Base-by-base conservation (phyloP, 495 filamentous ascomycete species). In the Hypoxylon lenormandii region DNA sequence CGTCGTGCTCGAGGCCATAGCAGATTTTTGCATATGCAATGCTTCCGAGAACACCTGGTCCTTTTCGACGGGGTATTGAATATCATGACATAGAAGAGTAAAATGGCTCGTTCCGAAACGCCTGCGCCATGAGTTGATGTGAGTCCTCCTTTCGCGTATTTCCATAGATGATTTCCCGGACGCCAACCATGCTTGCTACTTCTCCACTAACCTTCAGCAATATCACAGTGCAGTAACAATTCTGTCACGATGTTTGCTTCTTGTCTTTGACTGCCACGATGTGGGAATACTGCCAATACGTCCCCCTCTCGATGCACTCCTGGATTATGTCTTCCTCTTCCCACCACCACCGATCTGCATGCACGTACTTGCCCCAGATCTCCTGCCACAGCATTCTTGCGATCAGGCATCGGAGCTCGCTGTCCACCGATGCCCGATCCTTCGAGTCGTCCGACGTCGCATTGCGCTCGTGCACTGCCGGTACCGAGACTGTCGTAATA, bases 301-400 rank as follows among this genome's bases (percentile, higher is more conserved):
- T 86, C 2, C 80, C 78, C 38, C 79, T 67, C 40, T 75, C 61
- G 7, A 76, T 63, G 65, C 83, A 86, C 53, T 86, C 83, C 48
- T 79, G 76, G 0, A 83, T 66, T 37, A 80, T 80, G 5, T 74
- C 74, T 23, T 75, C 69, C 43, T 84, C 80, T 19, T 86, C 81
- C 83, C 83, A 85, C 83, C 83, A 86, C 81, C 83, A 84, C 12
- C 55, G 64, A 21, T 77, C 68, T 18, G 74, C 80, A 38, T 73
- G 70, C 10, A 83, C 82, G 56, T 76, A 82, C 26, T 58, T 60
- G 0, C 83, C 82, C 83, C 83, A 86, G 1, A 80, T 72, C 33
- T 81, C 78, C 49, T 78, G 75, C 81, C 81, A 83, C 11, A 83
- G 57, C 73, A 79, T 77, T 26, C 80, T 76, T 1, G 74, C 77